A percentile compares a stretch with the other conserved stretches of the same genome.
Evolutionary conservation across 2,329 filamentous ascomycete species (phyloP).

Genomic region (Beauveria scarabaeidicola): DNA sequence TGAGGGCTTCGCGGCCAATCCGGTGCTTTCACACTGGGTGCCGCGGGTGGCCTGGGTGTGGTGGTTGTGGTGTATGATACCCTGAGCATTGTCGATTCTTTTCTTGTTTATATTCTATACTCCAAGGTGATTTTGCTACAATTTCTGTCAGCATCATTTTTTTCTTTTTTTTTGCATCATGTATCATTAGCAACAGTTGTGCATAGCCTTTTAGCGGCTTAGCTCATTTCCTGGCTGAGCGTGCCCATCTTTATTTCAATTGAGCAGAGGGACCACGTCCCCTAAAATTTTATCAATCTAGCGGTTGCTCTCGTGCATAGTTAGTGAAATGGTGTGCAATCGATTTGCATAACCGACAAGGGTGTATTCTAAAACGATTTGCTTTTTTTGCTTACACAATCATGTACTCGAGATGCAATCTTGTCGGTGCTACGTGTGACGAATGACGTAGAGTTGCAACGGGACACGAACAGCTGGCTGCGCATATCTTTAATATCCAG

Average conservation of each 20-base stretch:
- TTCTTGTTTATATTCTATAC: background rate
- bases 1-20: background rate
- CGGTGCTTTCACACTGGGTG: background rate
- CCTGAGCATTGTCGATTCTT: background rate
- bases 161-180: background rate
- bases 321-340: background rate
- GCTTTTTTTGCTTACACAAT: background rate
- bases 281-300: background rate
- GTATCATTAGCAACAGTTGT: background rate
- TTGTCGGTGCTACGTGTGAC: background rate
- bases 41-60: background rate
- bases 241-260: background rate
- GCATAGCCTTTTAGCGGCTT: background rate
- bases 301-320: background rate
- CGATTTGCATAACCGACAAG: background rate
- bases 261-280: background rate
- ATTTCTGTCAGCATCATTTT: background rate
- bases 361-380: background rate
- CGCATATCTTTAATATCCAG: no score
- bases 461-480: no score
- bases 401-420: no score
- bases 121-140: background rate
- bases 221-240: background rate
- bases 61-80: slow-evolving; percentile 1
- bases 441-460: background rate